A percentile compares a stretch with the other conserved stretches of the same genome.
Evolutionary conservation across 495 filamentous ascomycete genomes (phyloP).

Genomic region (Penicillium salamii): DNA sequence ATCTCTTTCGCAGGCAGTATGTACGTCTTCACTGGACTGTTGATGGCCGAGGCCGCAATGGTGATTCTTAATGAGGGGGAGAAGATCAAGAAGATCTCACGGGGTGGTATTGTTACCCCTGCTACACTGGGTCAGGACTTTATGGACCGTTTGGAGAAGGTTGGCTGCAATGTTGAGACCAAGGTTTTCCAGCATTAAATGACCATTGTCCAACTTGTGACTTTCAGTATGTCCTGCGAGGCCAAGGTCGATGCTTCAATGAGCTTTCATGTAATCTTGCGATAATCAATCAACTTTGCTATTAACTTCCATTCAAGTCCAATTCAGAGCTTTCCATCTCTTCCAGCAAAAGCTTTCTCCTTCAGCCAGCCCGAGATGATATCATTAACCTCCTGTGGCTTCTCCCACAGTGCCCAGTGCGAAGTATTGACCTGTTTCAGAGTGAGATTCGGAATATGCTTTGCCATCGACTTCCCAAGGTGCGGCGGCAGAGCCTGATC

Average conservation of each 20-base stretch:
- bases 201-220: not conserved
- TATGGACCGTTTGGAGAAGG: conserved; percentile 64
- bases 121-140: conserved; percentile 76
- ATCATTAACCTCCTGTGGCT: conserved; percentile 54
- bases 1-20: conserved; percentile 58
- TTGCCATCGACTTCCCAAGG: conserved; percentile 66
- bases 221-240: not conserved
- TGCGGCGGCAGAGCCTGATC: conserved; percentile 66
- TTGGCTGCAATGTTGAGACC: conserved; percentile 61
- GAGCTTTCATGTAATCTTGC: not conserved
- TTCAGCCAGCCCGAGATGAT: conserved; percentile 49
- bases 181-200: conserved; percentile 35
- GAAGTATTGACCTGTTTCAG: conserved; percentile 54
- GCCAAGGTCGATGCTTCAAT: not conserved
- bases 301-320: not conserved
- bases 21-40: conserved; percentile 68
- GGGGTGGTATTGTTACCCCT: conserved; percentile 76
- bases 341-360: conserved; percentile 30
- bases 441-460: conserved; percentile 58
- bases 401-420: conserved; percentile 72
- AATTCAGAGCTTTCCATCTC: conserved; percentile 19
- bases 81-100: conserved; percentile 52
- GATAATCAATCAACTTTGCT: not conserved
- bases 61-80: conserved; percentile 64
- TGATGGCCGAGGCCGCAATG: conserved; percentile 67